phyloP scores from a whole-genome alignment of 2,329 filamentous ascomycete species.

The Penicillium sp. region DNA sequence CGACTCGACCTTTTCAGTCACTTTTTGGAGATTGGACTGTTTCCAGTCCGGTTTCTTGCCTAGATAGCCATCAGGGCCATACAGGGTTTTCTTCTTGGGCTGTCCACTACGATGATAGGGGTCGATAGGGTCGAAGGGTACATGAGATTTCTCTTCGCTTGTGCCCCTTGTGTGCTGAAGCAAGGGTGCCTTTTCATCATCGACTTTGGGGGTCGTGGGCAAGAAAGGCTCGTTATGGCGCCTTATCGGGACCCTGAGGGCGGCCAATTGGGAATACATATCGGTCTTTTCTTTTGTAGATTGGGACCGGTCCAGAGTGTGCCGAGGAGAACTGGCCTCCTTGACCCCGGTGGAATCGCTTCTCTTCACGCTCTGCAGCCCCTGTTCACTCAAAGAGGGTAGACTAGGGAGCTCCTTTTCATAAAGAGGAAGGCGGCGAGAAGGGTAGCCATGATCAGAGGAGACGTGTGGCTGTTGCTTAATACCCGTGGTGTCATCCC shows the following conservation, averaged over 20 bases:
- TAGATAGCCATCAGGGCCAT: slow-evolving; percentile 12
- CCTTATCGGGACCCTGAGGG: slow-evolving; percentile 3
- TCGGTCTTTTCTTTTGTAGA: background rate
- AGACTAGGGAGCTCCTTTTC: background rate
- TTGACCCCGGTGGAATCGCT: background rate
- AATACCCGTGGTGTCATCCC: background rate
- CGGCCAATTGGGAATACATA: slow-evolving; percentile 9
- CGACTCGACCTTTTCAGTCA: slow-evolving; percentile 7
- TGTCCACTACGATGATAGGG: slow-evolving; percentile 13
- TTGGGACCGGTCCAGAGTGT: background rate
- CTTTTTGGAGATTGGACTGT: slow-evolving; percentile 6
- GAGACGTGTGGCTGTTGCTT: background rate
- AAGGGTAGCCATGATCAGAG: background rate
- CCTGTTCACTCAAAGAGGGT: background rate
- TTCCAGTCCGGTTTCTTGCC: slow-evolving; percentile 13
- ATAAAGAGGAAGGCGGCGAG: background rate
- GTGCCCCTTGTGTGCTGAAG: background rate
- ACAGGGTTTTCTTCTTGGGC: slow-evolving; percentile 13
- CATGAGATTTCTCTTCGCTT: background rate
- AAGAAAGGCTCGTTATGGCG: background rate
- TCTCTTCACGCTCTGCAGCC: background rate
- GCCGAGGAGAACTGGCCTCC: background rate
- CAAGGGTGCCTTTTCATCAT: background rate
- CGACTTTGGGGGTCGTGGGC: background rate
- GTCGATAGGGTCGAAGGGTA: slow-evolving; percentile 13